A percentile compares a stretch with the other conserved stretches of the same genome.
These are phyloP conservation scores for Capsicum chinense DNA, from an alignment of 257 asterid species.

Conservation along the genomic window DNA sequence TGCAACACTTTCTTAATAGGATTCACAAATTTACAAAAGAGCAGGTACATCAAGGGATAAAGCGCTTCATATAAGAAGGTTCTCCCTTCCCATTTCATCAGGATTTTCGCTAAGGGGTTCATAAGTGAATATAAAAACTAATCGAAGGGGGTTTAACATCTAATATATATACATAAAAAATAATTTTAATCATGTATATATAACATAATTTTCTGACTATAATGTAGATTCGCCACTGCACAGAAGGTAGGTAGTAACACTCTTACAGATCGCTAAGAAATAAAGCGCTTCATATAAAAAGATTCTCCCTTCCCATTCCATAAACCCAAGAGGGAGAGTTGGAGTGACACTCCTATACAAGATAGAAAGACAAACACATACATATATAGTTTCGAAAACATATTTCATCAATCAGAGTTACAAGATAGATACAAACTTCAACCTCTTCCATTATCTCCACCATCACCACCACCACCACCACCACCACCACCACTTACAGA, in stretches of 20 bases:
- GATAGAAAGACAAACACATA: background rate
- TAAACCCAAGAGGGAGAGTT: background rate
- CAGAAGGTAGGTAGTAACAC: too few species aligned
- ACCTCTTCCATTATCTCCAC: conserved; percentile 39
- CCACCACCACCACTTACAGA: conserved; percentile 19
- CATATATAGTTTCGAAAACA: background rate
- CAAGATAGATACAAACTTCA: background rate
- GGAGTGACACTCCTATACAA: background rate
- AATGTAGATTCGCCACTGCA: too few species aligned
- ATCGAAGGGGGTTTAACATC: too few species aligned
- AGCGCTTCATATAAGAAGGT: background rate
- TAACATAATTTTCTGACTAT: too few species aligned
- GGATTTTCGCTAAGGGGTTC: too few species aligned
- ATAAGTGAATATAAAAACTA: too few species aligned
- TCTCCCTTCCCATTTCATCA: background rate
- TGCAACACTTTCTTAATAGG: too few species aligned
- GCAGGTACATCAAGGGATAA: background rate
- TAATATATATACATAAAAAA: too few species aligned
- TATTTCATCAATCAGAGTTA: background rate
- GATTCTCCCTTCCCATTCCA: background rate
- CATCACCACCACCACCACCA: conserved; percentile 31
- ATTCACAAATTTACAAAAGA: background rate
- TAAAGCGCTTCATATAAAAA: background rate
- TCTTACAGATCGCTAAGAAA: too few species aligned
- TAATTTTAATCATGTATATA: too few species aligned